These are phyloP conservation scores for Pilobolus umbonatus DNA, from an alignment of 192 early-diverging fungal species.

Conservation along the genomic window DNA sequence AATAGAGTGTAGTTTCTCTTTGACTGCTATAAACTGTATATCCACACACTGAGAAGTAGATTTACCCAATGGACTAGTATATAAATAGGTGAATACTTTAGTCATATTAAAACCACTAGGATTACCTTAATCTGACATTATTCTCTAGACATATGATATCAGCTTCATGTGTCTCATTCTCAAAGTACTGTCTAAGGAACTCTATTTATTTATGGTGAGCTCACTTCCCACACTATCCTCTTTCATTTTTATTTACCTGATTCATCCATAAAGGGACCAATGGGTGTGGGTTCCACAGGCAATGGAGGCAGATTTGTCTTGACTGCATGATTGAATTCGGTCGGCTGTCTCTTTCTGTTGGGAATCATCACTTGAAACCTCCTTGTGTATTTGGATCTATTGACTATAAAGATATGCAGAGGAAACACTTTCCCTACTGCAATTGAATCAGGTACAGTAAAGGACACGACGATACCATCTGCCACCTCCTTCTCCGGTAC, in stretches of 20 bases:
- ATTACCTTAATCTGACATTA: slow-evolving; percentile 53
- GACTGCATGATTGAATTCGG: background rate
- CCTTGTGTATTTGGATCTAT: slow-evolving; percentile 46
- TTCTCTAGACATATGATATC: slow-evolving; percentile 57
- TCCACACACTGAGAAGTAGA: slow-evolving; percentile 52
- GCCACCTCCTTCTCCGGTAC: slow-evolving; percentile 45
- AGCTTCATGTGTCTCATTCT: slow-evolving; percentile 54
- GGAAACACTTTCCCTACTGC: slow-evolving; percentile 50
- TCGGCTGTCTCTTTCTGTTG: slow-evolving; percentile 45
- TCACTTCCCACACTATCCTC: too few species aligned
- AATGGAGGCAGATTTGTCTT: slow-evolving; percentile 35
- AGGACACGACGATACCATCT: slow-evolving; percentile 54
- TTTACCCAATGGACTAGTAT: slow-evolving; percentile 43
- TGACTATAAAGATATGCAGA: slow-evolving; percentile 51
- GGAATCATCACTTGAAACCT: slow-evolving; percentile 52
- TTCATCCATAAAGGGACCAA: slow-evolving; percentile 58
- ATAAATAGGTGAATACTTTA: background rate
- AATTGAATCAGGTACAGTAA: slow-evolving; percentile 36
- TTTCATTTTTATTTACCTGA: too few species aligned
- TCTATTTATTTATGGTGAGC: too few species aligned
- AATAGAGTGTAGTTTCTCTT: slow-evolving; percentile 51
- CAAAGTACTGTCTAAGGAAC: slow-evolving; percentile 48
- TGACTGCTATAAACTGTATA: slow-evolving; percentile 55
- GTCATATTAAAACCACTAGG: background rate
- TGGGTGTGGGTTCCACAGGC: slow-evolving; percentile 39